Base-by-base conservation (phyloP, 768 basidiomycete species). In the Macrolepiota albuminosa region DNA sequence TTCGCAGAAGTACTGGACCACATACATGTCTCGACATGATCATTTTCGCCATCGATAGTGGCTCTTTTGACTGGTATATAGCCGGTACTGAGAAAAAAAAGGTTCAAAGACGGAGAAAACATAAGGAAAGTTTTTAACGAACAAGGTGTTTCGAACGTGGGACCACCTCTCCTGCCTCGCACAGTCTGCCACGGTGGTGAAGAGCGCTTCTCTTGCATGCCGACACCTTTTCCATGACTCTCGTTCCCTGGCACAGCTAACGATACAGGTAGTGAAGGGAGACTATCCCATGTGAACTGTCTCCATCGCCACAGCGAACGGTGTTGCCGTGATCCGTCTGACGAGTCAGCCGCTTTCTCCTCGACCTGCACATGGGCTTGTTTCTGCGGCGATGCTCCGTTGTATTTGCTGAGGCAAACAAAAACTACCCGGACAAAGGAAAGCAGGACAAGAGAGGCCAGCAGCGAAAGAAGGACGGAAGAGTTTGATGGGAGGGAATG, bases 21-120 rank as follows among this genome's bases (percentile, higher is more conserved):
- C 79, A 48, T 65, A 81, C 79, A 70, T 81, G 79, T 67, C 79
- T 77, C 33, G 79, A 80, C 80, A 81, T 81, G 62, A 81, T 81
- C 60, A 81, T 75, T 67, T 81, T 81, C 37, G 79, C 79, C 79
- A 81, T 81, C 8, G 80, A 81, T 45, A 76, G 63, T 49, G 79
- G 79, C 40, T 73, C 70, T 54, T 75, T 74, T 58, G 64, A 76
- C 61, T 79, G 73, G 56, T 81, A 80, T 18, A 78, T 63, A 1
- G 77, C 74, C 33, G 78, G 76, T 49, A 77, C 79, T 80, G 53
- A 16, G 53, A 14, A 53, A 10, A 4, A 4, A 61, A 50, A 48
- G 16, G 33, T 26, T 48, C 10, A 56, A 16, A 11, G n/a, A 50
- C 18, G 42, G 61, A 31, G 36, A 45, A 31, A 50, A 16, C 9